Conservation (phyloP, 306 rosid genomes). For the Erythrophleum fordii region DNA sequence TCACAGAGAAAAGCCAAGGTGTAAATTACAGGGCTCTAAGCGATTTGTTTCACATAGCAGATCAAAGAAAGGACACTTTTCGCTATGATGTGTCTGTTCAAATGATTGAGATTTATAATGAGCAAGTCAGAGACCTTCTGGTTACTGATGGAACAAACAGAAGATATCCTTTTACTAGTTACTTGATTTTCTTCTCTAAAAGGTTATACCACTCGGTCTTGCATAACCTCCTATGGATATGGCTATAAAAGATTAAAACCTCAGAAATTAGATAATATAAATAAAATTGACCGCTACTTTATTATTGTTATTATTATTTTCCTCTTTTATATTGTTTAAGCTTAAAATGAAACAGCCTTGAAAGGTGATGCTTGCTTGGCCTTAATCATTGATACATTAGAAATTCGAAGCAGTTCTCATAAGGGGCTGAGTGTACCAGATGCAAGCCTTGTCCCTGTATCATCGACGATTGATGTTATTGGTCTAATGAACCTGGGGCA, state of each 20-base stretch:
- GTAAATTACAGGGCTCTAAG: slow-evolving; percentile 95
- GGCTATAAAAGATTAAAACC: slow-evolving; percentile 1
- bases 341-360: slow-evolving; percentile 25
- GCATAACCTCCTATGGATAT: slow-evolving; percentile 11
- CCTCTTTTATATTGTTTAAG: background rate
- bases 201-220: background rate
- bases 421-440: slow-evolving; percentile 91
- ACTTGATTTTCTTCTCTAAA: slow-evolving; percentile 18
- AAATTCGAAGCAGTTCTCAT: slow-evolving; percentile 86
- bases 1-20: slow-evolving; percentile 87
- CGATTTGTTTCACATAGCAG: slow-evolving; percentile 80
- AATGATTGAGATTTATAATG: slow-evolving; percentile 97
- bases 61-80: slow-evolving; percentile 81
- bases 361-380: slow-evolving; percentile 39
- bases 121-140: slow-evolving; percentile 97
- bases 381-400: slow-evolving; percentile 76
- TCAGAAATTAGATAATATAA: slow-evolving; percentile 8
- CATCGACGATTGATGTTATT: slow-evolving; percentile 85
- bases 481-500: slow-evolving; percentile 95
- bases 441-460: slow-evolving; percentile 78
- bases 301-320: background rate
- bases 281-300: background rate
- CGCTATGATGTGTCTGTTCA: slow-evolving; percentile 84
- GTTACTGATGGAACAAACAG: slow-evolving; percentile 83
- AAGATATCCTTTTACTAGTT: slow-evolving; percentile 83